phyloP scores from a whole-genome alignment of 1,284 basidiomycete species.

The Anthracocystis panici-leucophaei region DNA sequence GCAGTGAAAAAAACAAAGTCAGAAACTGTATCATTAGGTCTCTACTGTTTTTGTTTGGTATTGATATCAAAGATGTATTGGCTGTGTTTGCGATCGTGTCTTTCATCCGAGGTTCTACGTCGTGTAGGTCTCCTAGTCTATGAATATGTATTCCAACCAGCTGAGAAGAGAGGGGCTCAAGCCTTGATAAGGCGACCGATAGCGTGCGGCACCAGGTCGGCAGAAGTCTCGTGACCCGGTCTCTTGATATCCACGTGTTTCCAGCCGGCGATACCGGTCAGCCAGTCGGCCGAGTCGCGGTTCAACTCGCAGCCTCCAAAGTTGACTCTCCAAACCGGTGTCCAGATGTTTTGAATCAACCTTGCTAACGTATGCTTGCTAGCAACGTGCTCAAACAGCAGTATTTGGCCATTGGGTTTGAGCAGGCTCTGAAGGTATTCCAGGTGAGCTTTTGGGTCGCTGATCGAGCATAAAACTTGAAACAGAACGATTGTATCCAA shows the following conservation, averaged over 20 bases:
- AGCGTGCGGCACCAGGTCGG: slow-evolving; percentile 46
- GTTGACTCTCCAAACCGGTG: slow-evolving; percentile 43
- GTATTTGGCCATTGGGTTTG: slow-evolving; percentile 55
- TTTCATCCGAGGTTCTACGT: not conserved
- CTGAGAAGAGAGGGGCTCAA: slow-evolving; percentile 6
- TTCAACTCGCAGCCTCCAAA: slow-evolving; percentile 50
- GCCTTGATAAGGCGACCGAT: slow-evolving; percentile 54
- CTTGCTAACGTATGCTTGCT: slow-evolving; percentile 37
- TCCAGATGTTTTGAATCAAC: slow-evolving; percentile 40
- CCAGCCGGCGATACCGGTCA: slow-evolving; percentile 52
- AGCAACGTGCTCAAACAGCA: slow-evolving; percentile 60
- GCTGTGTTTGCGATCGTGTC: not conserved
- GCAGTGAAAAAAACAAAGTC: slow-evolving; percentile 16
- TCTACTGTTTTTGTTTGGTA: not conserved
- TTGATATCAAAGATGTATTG: slow-evolving; percentile 5
- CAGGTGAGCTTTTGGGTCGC: slow-evolving; percentile 51
- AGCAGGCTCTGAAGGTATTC: slow-evolving; percentile 46
- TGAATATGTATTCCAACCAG: not conserved
- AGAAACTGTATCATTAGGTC: slow-evolving; percentile 22
- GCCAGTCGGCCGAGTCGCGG: slow-evolving; percentile 42
- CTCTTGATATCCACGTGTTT: slow-evolving; percentile 43
- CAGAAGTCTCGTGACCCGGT: slow-evolving; percentile 33
- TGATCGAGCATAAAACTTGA: slow-evolving; percentile 60
- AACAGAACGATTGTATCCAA: slow-evolving; percentile 62
- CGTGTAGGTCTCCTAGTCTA: not conserved